Percentiles rank a stretch among this genome's conserved stretches.
Evolutionary conservation across 2,329 filamentous ascomycete genomes (phyloP).

Genomic region (Sporothrix pseudoabietina): DNA sequence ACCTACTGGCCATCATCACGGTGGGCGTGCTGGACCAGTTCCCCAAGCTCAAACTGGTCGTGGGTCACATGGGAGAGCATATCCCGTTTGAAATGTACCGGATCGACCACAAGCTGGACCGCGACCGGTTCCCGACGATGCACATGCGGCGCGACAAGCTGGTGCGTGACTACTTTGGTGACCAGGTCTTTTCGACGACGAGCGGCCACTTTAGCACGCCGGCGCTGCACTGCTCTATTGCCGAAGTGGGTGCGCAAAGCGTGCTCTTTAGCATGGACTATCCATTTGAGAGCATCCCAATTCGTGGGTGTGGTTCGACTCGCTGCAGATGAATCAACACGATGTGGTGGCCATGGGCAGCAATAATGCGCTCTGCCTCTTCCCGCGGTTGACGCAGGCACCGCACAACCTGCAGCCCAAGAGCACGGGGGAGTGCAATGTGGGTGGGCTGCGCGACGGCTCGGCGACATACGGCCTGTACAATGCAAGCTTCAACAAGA

Average conservation of each 20-base stretch:
- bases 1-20: constrained; percentile 44
- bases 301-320: constrained; percentile 37
- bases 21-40: constrained; percentile 43
- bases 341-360: constrained; percentile 37
- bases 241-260: constrained; percentile 35
- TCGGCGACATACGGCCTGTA: constrained; percentile 36
- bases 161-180: constrained; percentile 37
- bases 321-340: constrained; percentile 32
- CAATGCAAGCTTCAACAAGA: constrained; percentile 30
- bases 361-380: constrained; percentile 36
- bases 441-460: constrained; percentile 34
- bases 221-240: constrained; percentile 36
- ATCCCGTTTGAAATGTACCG: constrained; percentile 37
- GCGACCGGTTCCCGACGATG: constrained; percentile 34
- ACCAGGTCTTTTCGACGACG: constrained; percentile 37
- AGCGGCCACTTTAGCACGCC: constrained; percentile 38
- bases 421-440: constrained; percentile 33
- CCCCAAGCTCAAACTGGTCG: constrained; percentile 44
- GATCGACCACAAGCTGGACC: constrained; percentile 38
- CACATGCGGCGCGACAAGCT: constrained; percentile 36
- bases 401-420: constrained; percentile 33
- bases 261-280: constrained; percentile 39
- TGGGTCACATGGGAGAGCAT: constrained; percentile 47
- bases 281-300: constrained; percentile 38
- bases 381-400: constrained; percentile 31